Evolutionary conservation across 1,139 yeast genomes (phyloP).

Genomic region (Hemisphaericaspora xylanilytica): DNA sequence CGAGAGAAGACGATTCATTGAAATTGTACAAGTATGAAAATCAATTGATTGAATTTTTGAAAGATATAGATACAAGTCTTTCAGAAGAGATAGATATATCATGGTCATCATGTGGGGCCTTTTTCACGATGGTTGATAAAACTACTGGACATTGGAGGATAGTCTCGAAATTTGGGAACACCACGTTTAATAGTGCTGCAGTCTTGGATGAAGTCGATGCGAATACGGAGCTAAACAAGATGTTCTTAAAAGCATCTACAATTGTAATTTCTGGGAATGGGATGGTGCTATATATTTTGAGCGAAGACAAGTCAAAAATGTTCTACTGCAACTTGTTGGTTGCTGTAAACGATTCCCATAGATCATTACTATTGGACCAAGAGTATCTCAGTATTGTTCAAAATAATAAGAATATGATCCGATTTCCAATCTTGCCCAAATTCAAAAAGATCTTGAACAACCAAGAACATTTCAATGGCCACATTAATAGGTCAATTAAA

Average conservation of each 20-base stretch:
- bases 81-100: constrained; percentile 8
- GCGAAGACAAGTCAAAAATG: constrained; percentile 18
- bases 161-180: constrained; percentile 36
- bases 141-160: constrained; percentile 32
- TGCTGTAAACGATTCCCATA: constrained; percentile 14
- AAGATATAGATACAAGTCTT: constrained; percentile 11
- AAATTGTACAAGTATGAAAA: constrained; percentile 17
- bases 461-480: constrained; percentile 22
- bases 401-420: constrained; percentile 19
- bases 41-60: constrained; percentile 13
- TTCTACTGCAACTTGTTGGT: constrained; percentile 24
- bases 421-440: constrained; percentile 33
- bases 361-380: constrained; percentile 22
- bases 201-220: constrained; percentile 25
- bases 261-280: constrained; percentile 29
- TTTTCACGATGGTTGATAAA: constrained; percentile 23
- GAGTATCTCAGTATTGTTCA: constrained; percentile 30
- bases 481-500: constrained; percentile 13
- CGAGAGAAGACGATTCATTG: constrained; percentile 13
- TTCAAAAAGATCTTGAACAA: constrained; percentile 28
- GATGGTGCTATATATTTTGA: constrained; percentile 23
- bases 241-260: constrained; percentile 24
- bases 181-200: constrained; percentile 28
- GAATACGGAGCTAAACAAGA: constrained; percentile 15
- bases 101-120: constrained; percentile 43